Conservation (phyloP, 768 basidiomycete species). For the Rhizopogon salebrosus region DNA sequence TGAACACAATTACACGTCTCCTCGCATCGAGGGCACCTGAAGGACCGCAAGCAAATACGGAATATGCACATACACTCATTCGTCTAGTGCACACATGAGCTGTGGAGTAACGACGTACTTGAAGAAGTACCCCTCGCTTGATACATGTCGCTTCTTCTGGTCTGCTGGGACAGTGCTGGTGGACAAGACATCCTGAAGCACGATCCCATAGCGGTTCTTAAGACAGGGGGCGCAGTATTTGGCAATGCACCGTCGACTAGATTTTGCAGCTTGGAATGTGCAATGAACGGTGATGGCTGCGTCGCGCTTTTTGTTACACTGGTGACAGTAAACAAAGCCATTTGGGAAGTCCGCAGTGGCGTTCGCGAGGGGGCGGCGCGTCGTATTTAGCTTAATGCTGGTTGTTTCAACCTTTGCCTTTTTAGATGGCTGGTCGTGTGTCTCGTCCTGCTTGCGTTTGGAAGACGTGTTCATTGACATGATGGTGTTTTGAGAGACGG, state of each 20-base stretch:
- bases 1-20: constrained; percentile 61
- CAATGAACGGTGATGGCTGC: constrained; percentile 32
- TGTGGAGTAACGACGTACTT: constrained; percentile 32
- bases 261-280: constrained; percentile 27
- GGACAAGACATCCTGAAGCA: constrained; percentile 38
- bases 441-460: constrained; percentile 50
- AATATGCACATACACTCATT: constrained; percentile 8
- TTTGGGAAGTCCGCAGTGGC: constrained; percentile 28
- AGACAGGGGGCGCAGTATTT: constrained; percentile 66
- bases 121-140: constrained; percentile 40
- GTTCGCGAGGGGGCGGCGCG: constrained; percentile 10
- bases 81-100: constrained; percentile 3
- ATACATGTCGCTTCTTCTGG: constrained; percentile 22
- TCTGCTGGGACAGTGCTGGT: constrained; percentile 23
- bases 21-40: constrained; percentile 66
- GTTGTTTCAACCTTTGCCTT: constrained; percentile 17
- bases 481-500: constrained; percentile 25
- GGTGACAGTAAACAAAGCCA: constrained; percentile 59
- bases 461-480: constrained; percentile 23
- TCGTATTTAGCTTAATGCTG: constrained; percentile 11
- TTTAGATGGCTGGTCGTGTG: constrained; percentile 14
- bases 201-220: constrained; percentile 55
- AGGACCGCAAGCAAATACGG: background rate
- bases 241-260: constrained; percentile 41
- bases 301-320: constrained; percentile 63